A percentile compares a stretch with the other conserved stretches of the same genome.
These are phyloP conservation scores for Aphanomyces astaci DNA, from an alignment of 352 stramenopile genomes.

Conservation along the genomic window DNA sequence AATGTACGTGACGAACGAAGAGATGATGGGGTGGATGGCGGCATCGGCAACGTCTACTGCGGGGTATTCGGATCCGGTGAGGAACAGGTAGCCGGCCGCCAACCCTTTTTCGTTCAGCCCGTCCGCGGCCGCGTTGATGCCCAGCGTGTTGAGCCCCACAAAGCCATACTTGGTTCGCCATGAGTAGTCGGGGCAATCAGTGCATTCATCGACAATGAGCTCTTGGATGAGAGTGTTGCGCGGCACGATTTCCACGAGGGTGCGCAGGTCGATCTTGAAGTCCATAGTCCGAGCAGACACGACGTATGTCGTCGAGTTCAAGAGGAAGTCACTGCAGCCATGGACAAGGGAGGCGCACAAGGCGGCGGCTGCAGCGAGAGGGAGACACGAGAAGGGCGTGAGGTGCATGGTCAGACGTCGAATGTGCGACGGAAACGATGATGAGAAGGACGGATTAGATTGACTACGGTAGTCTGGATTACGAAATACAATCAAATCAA, in stretches of 20 bases:
- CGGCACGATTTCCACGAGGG: slow-evolving; percentile 41
- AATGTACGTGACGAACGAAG: slow-evolving; percentile 60
- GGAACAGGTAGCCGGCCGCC: slow-evolving; percentile 43
- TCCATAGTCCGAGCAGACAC: slow-evolving; percentile 51
- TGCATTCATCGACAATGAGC: slow-evolving; percentile 30
- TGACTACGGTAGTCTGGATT: no score
- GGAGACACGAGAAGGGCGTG: no score
- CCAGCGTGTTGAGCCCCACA: slow-evolving; percentile 44
- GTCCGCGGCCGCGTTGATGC: slow-evolving; percentile 44
- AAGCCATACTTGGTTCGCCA: slow-evolving; percentile 42
- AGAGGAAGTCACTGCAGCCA: slow-evolving; percentile 51
- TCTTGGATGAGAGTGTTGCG: slow-evolving; percentile 43
- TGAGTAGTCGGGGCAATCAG: slow-evolving; percentile 37
- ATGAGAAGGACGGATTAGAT: no score
- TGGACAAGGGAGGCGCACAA: not conserved
- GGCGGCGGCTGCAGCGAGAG: no score
- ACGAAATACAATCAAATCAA: no score
- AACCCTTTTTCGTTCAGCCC: slow-evolving; percentile 48
- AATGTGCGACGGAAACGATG: no score
- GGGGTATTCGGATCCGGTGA: slow-evolving; percentile 45
- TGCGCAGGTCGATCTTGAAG: slow-evolving; percentile 42
- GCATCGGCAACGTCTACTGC: slow-evolving; percentile 22
- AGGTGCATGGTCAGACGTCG: no score
- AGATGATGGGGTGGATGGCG: slow-evolving; percentile 38
- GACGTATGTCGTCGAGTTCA: slow-evolving; percentile 34